A percentile compares a stretch with the other conserved stretches of the same genome.
These are phyloP conservation scores for Suillus ampliporus DNA, from an alignment of 768 basidiomycete genomes.

Conservation along the genomic window DNA sequence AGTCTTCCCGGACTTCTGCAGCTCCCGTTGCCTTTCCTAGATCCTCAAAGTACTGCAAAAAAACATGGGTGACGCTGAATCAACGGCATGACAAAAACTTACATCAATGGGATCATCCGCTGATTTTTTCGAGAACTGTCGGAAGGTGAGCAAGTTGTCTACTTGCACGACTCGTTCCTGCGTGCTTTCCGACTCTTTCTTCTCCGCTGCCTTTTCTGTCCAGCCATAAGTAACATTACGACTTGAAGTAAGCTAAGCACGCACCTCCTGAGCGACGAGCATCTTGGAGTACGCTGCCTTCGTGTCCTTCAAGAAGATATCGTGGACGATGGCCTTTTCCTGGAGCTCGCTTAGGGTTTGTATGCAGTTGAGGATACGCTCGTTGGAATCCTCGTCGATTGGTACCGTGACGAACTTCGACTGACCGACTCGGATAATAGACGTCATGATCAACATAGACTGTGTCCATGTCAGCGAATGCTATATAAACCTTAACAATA, in stretches of 20 bases:
- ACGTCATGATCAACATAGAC: conserved; percentile 99
- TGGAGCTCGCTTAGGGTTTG: conserved; percentile 87
- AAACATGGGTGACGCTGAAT: not conserved
- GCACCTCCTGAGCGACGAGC: conserved; percentile 90
- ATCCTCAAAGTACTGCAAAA: conserved; percentile 81
- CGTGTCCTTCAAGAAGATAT: conserved; percentile 84
- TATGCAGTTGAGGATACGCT: conserved; percentile 95
- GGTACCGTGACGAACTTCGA: conserved; percentile 92
- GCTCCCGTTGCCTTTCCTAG: conserved; percentile 42
- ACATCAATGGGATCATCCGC: conserved; percentile 81
- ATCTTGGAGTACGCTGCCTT: conserved; percentile 92
- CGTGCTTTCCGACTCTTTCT: conserved; percentile 79
- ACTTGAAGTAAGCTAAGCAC: conserved; percentile 17
- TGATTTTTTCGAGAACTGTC: conserved; percentile 94
- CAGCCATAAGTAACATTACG: conserved; percentile 8
- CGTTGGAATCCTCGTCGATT: conserved; percentile 98
- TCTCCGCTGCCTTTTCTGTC: conserved; percentile 85
- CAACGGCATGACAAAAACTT: conserved; percentile 22
- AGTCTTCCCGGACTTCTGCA: too few species aligned
- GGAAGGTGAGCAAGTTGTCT: conserved; percentile 90
- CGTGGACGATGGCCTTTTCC: conserved; percentile 58
- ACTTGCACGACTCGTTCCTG: conserved; percentile 79
- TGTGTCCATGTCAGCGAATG: conserved; percentile 32
- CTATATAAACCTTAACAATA: not conserved
- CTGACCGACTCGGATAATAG: conserved; percentile 95